Percentiles rank a stretch among this genome's conserved stretches.
Conservation (phyloP, 2,329 filamentous ascomycete species). For the Arthrobotrys conoides region DNA sequence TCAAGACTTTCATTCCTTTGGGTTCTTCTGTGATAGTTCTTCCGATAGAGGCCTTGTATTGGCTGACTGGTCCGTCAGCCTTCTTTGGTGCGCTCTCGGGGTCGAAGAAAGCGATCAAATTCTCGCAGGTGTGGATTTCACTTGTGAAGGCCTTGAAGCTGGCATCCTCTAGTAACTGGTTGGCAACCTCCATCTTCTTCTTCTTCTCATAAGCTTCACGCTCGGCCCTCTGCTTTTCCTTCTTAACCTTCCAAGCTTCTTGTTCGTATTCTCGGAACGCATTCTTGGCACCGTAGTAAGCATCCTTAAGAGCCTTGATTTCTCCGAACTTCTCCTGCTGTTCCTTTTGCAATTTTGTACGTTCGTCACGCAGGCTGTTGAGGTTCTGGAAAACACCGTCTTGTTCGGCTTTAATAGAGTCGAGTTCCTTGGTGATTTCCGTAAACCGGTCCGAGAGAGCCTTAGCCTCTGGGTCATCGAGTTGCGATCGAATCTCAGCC, state of each 20-base stretch:
- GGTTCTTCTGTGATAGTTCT: constrained; percentile 86
- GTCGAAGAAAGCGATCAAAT: constrained; percentile 91
- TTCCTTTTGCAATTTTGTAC: constrained; percentile 83
- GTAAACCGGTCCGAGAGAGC: constrained; percentile 88
- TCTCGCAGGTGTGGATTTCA: constrained; percentile 90
- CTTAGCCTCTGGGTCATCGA: constrained; percentile 93
- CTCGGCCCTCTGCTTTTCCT: constrained; percentile 70
- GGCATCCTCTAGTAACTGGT: constrained; percentile 83
- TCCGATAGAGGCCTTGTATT: constrained; percentile 83
- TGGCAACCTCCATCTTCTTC: constrained; percentile 81
- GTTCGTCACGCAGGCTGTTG: constrained; percentile 85
- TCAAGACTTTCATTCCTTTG: constrained; percentile 85
- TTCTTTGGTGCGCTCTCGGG: constrained; percentile 76
- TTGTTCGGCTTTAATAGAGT: constrained; percentile 90
- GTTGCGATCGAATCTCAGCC: constrained; percentile 85
- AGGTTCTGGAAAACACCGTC: constrained; percentile 91
- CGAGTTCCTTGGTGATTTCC: constrained; percentile 87
- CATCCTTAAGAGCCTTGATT: constrained; percentile 89
- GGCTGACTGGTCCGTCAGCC: constrained; percentile 71
- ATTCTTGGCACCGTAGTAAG: constrained; percentile 84
- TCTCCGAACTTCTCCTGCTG: constrained; percentile 88
- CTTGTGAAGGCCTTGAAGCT: constrained; percentile 90
- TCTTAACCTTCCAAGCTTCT: constrained; percentile 78
- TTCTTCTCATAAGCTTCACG: constrained; percentile 80
- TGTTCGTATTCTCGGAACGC: constrained; percentile 87